Conservation (phyloP, 1,284 basidiomycete genomes). For the Malassezia slooffiae region DNA sequence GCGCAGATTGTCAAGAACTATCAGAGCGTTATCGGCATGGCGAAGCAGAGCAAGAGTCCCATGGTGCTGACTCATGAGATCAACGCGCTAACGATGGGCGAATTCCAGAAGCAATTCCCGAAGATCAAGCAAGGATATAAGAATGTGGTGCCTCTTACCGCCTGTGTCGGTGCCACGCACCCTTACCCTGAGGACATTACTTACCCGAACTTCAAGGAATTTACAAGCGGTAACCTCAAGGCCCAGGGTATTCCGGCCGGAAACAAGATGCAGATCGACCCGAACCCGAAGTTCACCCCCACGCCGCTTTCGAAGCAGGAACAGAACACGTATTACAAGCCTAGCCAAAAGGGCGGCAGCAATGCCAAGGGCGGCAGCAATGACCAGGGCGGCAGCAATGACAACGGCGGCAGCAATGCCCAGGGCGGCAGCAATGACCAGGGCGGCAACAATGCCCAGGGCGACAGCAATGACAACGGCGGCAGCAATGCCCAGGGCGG, state of each 20-base stretch:
- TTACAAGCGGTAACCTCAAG: constrained; percentile 11
- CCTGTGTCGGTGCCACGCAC: constrained; percentile 19
- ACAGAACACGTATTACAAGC: no score
- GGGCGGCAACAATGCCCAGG: no score
- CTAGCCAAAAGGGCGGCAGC: no score
- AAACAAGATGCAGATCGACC: constrained; percentile 8
- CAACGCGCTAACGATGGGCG: constrained; percentile 17
- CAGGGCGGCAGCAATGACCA: no score
- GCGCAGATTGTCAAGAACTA: constrained; percentile 14
- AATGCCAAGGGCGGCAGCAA: no score
- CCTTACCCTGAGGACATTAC: constrained; percentile 18
- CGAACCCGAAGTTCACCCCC: background rate
- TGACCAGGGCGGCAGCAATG: no score
- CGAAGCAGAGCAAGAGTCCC: background rate
- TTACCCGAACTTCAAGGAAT: constrained; percentile 16
- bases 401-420: no score
- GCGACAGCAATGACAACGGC: no score
- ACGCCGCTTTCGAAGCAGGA: no score
- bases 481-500: no score
- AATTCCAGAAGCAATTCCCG: constrained; percentile 19
- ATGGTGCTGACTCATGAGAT: constrained; percentile 28
- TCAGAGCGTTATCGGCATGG: constrained; percentile 1
- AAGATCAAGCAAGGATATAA: constrained; percentile 16
- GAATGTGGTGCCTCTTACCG: constrained; percentile 19
- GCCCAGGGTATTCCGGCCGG: constrained; percentile 10